These are phyloP conservation scores for Ogataea kodamae DNA, from an alignment of 805 yeast genomes.

Conservation along the genomic window DNA sequence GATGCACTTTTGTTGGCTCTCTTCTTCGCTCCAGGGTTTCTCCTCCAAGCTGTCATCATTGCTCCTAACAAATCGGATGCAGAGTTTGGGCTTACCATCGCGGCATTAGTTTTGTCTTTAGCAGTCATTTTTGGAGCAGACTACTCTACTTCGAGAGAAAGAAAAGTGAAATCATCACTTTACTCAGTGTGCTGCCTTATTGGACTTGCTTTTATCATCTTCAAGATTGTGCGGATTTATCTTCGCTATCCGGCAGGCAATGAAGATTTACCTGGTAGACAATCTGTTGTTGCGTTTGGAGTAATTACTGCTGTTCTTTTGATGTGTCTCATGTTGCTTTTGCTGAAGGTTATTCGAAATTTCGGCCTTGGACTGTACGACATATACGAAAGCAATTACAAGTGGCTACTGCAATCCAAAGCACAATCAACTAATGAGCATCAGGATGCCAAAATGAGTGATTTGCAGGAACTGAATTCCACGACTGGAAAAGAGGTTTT, in stretches of 20 bases:
- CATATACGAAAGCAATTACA: constrained; percentile 16
- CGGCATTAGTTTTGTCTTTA: constrained; percentile 24
- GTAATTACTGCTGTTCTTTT: constrained; percentile 36
- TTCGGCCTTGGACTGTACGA: constrained; percentile 14
- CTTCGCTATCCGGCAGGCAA: constrained; percentile 22
- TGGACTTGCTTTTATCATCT: constrained; percentile 39
- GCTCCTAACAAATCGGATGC: constrained; percentile 32
- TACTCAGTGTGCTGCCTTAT: constrained; percentile 29
- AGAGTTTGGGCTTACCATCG: constrained; percentile 40
- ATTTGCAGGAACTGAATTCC: no score
- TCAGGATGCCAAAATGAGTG: no score
- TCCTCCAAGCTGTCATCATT: constrained; percentile 38
- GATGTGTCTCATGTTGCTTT: constrained; percentile 23
- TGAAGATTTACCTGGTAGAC: constrained; percentile 39
- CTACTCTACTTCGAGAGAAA: constrained; percentile 35
- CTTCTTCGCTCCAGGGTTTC: constrained; percentile 43
- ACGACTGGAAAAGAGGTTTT: no score
- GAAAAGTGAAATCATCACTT: constrained; percentile 19
- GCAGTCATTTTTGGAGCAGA: constrained; percentile 35
- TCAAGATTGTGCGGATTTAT: constrained; percentile 39
- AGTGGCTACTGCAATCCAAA: constrained; percentile 14
- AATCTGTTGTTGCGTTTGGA: constrained; percentile 40
- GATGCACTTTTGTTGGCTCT: constrained; percentile 31
- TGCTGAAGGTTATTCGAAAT: constrained; percentile 13
- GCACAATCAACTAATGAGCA: no score